phyloP scores from a whole-genome alignment of 257 asterid genomes.

The Nicotiana undulata region DNA sequence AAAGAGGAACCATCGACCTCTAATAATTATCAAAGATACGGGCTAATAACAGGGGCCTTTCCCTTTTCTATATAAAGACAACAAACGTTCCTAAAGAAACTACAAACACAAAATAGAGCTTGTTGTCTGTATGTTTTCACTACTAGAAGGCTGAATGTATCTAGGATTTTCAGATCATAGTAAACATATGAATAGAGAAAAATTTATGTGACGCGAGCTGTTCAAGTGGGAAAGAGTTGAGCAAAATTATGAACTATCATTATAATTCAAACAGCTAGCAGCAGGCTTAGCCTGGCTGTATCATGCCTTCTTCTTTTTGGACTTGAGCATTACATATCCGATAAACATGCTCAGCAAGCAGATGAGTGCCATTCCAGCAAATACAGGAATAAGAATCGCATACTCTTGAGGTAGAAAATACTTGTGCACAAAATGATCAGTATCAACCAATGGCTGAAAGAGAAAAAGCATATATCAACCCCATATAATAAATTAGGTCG shows the following conservation, averaged over 20 bases:
- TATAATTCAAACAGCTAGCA: neutral
- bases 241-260: neutral
- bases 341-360: constrained; percentile 62
- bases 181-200: neutral
- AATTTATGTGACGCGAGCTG: neutral
- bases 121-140: neutral
- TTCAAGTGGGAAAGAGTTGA: neutral
- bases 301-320: constrained; percentile 66
- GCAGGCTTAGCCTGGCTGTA: constrained; percentile 1
- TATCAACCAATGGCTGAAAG: constrained; percentile 85
- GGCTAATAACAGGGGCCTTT: neutral
- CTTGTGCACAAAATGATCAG: constrained; percentile 80
- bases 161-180: neutral
- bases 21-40: neutral
- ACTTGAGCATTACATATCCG: constrained; percentile 81
- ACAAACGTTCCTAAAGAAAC: neutral
- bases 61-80: neutral
- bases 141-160: neutral
- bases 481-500: neutral
- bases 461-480: neutral
- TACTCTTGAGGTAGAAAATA: constrained; percentile 90
- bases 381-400: constrained; percentile 63
- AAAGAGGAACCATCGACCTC: neutral
- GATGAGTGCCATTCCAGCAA: constrained; percentile 51
- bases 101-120: neutral